A percentile compares a stretch with the other conserved stretches of the same genome.
Conservation (phyloP, 1,284 basidiomycete species). For the Moesziomyces sp. region DNA sequence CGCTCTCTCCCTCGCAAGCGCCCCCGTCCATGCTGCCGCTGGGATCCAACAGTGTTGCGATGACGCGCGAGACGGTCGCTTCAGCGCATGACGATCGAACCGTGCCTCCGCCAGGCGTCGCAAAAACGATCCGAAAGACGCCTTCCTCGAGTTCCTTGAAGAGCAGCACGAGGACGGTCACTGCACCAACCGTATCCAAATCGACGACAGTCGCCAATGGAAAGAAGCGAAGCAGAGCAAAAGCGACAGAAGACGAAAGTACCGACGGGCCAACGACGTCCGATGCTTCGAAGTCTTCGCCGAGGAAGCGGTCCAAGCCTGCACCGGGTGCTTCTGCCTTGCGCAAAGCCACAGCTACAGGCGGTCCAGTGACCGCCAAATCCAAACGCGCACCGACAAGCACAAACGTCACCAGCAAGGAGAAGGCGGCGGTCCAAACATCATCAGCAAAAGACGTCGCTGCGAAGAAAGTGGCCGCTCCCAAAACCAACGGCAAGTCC, state of each 20-base stretch:
- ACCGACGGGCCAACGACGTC: neutral
- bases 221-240: conserved; percentile 21
- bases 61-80: conserved; percentile 14
- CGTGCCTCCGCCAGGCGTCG: conserved; percentile 18
- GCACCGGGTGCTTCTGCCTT: neutral
- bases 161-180: conserved; percentile 2
- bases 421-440: neutral
- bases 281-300: conserved; percentile 1
- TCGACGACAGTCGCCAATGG: neutral
- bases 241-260: neutral
- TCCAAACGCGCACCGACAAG: conserved; percentile 5
- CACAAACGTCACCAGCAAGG: neutral
- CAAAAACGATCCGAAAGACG: conserved; percentile 8
- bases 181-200: neutral
- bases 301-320: conserved; percentile 21
- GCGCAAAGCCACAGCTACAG: conserved; percentile 3
- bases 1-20: conserved; percentile 8
- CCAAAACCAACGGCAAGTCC: neutral
- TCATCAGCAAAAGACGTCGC: neutral
- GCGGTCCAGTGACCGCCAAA: neutral
- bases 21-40: neutral
- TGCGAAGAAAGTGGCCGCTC: neutral
- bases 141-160: conserved; percentile 23
- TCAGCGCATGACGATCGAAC: conserved; percentile 20
- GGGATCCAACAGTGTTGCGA: neutral